Conservation (phyloP, 225 moss, liverwort and hornwort genomes). For the Bryoerythrophyllum caledonicum region DNA sequence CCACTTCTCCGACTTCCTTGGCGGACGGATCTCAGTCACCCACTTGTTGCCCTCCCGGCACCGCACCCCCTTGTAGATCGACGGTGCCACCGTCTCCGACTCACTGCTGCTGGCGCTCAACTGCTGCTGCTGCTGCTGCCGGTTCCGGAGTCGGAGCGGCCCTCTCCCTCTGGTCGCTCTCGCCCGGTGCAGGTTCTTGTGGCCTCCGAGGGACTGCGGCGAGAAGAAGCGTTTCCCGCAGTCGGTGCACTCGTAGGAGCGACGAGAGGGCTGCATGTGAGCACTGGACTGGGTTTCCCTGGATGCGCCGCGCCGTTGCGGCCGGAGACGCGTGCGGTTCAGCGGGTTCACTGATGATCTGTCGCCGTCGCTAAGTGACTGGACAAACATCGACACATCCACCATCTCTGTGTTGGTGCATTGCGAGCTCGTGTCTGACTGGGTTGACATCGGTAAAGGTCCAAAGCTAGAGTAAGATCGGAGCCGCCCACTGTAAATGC, state of each 20-base stretch:
- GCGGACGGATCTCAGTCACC: conserved; percentile 48
- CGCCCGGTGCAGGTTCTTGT: conserved; percentile 32
- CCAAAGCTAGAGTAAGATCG: conserved; percentile 20
- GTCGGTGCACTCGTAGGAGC: conserved; percentile 6
- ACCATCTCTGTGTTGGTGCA: not conserved
- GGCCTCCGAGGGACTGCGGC: conserved; percentile 39
- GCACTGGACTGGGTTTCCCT: not conserved
- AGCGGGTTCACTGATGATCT: not conserved
- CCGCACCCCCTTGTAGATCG: conserved; percentile 35
- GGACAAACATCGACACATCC: not conserved
- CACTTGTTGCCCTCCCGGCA: conserved; percentile 32
- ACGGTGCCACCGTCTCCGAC: not conserved
- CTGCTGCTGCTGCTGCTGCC: no score
- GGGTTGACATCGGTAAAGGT: not conserved
- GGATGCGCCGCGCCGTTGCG: not conserved
- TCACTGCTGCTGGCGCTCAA: not conserved
- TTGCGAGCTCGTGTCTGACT: conserved; percentile 10
- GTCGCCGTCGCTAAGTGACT: conserved; percentile 6
- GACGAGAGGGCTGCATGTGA: not conserved
- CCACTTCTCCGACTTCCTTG: conserved; percentile 18
- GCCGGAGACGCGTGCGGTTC: not conserved
- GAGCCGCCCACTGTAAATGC: conserved; percentile 20
- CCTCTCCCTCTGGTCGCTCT: not conserved
- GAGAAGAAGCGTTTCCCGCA: not conserved
- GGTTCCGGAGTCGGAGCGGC: not conserved